phyloP scores from a whole-genome alignment of 148 eudicot species.

The Amaranthus cruentus region DNA sequence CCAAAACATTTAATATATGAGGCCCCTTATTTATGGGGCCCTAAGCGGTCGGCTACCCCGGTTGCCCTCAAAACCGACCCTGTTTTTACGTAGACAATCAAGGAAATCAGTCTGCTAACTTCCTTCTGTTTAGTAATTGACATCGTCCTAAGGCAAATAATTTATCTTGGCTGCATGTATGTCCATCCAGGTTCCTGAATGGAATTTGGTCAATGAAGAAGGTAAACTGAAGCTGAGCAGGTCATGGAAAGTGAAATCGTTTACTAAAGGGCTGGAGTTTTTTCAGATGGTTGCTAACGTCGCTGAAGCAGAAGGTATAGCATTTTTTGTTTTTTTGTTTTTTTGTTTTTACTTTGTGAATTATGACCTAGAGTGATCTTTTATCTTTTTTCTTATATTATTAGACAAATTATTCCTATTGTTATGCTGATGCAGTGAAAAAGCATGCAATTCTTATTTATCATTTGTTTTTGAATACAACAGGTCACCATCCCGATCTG shows the following conservation, averaged over 20 bases:
- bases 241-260: constrained; percentile 85
- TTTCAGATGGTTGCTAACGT: constrained; percentile 65
- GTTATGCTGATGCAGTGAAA: neutral
- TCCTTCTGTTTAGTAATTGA: neutral
- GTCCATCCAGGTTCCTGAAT: constrained; percentile 63
- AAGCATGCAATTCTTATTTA: neutral
- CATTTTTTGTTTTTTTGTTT: neutral
- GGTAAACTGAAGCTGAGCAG: constrained; percentile 59
- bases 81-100: neutral
- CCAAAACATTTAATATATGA: too few relatives aligned
- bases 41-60: too few relatives aligned
- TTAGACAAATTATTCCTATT: neutral
- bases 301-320: constrained; percentile 88
- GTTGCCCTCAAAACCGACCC: too few relatives aligned
- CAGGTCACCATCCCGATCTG: constrained; percentile 99
- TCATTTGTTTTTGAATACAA: neutral
- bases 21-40: too few relatives aligned
- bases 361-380: neutral
- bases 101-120: neutral
- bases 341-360: neutral
- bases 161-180: constrained; percentile 7
- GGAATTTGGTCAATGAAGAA: constrained; percentile 63
- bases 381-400: neutral
- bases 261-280: constrained; percentile 75
- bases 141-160: neutral